Conservation (phyloP, 495 filamentous ascomycete species). For the Tuber umbilicatum region DNA sequence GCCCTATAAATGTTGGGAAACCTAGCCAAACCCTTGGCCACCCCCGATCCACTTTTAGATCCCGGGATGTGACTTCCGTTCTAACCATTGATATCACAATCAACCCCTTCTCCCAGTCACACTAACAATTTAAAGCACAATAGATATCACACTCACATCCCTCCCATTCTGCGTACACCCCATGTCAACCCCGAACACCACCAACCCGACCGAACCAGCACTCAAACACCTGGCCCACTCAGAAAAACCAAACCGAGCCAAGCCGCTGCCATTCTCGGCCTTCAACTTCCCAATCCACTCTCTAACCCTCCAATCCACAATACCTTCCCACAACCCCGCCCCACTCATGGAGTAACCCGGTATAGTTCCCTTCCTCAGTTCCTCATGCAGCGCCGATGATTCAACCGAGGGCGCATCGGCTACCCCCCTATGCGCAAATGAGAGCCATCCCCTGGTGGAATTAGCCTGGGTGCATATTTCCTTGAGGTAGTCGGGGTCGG, state of each 20-base stretch:
- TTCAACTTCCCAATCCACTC: not conserved
- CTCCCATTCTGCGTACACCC: not conserved
- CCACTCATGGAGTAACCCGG: not conserved
- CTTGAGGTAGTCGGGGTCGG: not conserved
- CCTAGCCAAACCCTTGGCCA: not conserved
- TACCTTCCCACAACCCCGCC: not conserved
- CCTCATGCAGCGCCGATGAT: not conserved
- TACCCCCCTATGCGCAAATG: not conserved
- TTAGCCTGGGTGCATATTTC: not conserved
- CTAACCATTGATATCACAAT: not conserved
- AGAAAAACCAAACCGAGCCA: not conserved
- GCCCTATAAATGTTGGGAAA: not conserved
- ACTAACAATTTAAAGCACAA: not conserved
- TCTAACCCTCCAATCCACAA: not conserved
- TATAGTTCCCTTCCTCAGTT: not conserved
- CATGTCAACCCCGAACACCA: not conserved
- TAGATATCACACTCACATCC: not conserved
- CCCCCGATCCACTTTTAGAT: not conserved
- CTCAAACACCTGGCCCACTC: conserved; percentile 38
- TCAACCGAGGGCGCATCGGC: not conserved
- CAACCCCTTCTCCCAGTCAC: conserved; percentile 35
- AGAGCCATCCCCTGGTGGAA: not conserved
- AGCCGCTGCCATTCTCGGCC: not conserved
- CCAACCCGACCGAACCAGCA: conserved; percentile 43
- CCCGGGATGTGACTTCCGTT: not conserved